These are phyloP conservation scores for Zarea fungicola DNA, from an alignment of 2,329 filamentous ascomycete genomes.

Conservation along the genomic window DNA sequence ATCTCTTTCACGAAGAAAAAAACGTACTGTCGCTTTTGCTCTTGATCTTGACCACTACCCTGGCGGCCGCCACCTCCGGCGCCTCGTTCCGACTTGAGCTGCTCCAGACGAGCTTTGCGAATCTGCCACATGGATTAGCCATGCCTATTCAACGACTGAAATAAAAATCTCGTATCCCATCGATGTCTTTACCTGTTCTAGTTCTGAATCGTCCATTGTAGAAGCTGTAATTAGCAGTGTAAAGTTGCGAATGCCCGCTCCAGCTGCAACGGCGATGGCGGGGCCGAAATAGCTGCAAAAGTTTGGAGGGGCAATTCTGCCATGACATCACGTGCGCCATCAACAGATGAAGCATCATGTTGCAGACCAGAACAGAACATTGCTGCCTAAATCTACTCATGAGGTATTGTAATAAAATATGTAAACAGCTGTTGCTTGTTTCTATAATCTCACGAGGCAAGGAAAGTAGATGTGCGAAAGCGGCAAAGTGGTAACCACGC, in stretches of 20 bases:
- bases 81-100: slow-evolving; percentile 72
- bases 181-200: slow-evolving; percentile 31
- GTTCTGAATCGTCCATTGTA: slow-evolving; percentile 40
- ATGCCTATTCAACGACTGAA: no score
- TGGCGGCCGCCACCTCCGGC: slow-evolving; percentile 40
- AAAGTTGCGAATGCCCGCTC: slow-evolving; percentile 11
- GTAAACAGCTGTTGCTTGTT: no score
- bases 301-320: slow-evolving; percentile 7
- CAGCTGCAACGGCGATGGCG: slow-evolving; percentile 7
- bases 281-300: slow-evolving; percentile 11
- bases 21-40: slow-evolving; percentile 52
- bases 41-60: slow-evolving; percentile 37
- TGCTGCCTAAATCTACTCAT: neutral
- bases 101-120: slow-evolving; percentile 83
- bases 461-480: no score
- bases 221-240: slow-evolving; percentile 8
- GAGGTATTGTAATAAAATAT: no score
- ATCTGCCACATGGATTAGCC: slow-evolving; percentile 52
- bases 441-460: no score
- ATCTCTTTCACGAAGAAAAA: no score
- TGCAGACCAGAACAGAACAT: neutral
- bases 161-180: neutral
- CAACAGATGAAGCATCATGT: neutral
- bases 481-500: no score
- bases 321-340: neutral